Percentiles rank a stretch among this genome's conserved stretches.
Evolutionary conservation across 2,329 filamentous ascomycete species (phyloP).

Genomic region (Aspergillus pseudonomiae): DNA sequence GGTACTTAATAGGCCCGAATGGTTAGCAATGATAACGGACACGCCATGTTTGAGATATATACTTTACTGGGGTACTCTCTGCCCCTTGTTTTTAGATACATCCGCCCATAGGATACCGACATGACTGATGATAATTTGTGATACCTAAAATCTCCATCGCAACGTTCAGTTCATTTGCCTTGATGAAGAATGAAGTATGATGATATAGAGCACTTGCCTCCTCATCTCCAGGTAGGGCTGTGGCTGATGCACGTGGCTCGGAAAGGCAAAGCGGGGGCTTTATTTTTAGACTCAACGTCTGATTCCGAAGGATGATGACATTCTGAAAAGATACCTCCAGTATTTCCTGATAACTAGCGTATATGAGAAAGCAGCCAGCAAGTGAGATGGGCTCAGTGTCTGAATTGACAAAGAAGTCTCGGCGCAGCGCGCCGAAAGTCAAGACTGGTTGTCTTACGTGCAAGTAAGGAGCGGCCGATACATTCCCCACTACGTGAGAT

Average conservation of each 20-base stretch:
- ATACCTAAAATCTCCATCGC: neutral
- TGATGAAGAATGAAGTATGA: neutral
- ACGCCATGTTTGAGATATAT: neutral
- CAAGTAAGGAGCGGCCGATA: constrained; percentile 13
- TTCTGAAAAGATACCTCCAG: neutral
- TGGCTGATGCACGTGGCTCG: neutral
- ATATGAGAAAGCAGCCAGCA: neutral
- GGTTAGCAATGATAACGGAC: neutral
- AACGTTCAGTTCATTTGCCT: neutral
- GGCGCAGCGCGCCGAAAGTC: constrained; percentile 21
- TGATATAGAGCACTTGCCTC: neutral
- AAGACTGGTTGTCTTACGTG: constrained; percentile 22
- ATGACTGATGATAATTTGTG: neutral
- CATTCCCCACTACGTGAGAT: neutral
- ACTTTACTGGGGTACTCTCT: neutral
- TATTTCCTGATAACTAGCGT: neutral
- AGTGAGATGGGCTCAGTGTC: neutral
- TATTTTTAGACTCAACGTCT: neutral
- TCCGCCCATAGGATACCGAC: neutral
- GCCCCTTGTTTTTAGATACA: neutral
- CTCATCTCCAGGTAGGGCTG: neutral
- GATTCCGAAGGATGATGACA: neutral
- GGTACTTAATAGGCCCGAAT: neutral
- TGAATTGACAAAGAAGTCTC: neutral
- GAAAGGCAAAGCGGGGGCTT: neutral